Evolutionary conservation across 2,329 filamentous ascomycete species (phyloP).

Genomic region (Fusarium tjaetaba): DNA sequence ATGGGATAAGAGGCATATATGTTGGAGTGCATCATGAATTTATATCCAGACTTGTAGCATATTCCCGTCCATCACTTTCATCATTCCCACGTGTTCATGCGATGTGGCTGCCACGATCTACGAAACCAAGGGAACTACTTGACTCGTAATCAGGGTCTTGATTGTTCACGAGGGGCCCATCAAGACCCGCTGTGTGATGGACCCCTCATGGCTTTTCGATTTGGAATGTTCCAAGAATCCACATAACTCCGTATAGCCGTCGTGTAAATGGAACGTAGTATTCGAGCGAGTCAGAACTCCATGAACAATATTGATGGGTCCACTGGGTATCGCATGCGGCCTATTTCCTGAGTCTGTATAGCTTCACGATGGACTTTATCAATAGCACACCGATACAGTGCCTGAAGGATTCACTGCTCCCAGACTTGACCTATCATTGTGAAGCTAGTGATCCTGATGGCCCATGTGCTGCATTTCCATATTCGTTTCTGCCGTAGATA

Average conservation of each 20-base stretch:
- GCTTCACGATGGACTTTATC: not conserved
- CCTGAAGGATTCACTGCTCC: not conserved
- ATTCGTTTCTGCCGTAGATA: conserved; percentile 20
- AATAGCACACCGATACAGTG: not conserved
- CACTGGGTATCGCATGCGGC: not conserved
- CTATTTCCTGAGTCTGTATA: not conserved
- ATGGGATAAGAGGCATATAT: conserved; percentile 16
- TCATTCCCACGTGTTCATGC: not conserved
- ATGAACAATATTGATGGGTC: too few relatives aligned
- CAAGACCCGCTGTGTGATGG: not conserved
- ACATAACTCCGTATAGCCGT: not conserved
- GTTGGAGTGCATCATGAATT: conserved; percentile 27
- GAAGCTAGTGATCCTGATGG: not conserved
- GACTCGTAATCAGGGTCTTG: not conserved
- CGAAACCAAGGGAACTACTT: not conserved
- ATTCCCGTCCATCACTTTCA: not conserved
- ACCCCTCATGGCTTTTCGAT: not conserved
- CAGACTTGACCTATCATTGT: not conserved
- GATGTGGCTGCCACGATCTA: not conserved
- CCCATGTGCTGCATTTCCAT: conserved; percentile 3
- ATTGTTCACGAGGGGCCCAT: not conserved
- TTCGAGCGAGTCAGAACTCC: not conserved
- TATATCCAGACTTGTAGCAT: conserved; percentile 31
- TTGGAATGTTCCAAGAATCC: not conserved
- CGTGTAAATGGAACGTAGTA: not conserved